phyloP scores from a whole-genome alignment of 371 early-diverging fungal genomes.

The Mucor indicus region DNA sequence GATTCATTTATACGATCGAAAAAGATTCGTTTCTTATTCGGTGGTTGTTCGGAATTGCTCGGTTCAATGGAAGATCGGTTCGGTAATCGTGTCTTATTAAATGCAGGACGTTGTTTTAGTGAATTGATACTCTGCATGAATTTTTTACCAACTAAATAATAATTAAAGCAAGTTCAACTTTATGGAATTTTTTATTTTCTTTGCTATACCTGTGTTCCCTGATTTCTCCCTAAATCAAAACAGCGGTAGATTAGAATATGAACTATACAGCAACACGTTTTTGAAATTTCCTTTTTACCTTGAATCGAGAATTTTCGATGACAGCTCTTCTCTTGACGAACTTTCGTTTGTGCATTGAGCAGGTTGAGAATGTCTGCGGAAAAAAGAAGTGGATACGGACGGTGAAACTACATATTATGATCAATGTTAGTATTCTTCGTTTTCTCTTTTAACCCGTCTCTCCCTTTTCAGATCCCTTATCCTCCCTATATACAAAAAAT shows the following conservation, averaged over 20 bases:
- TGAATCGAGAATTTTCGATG: no score
- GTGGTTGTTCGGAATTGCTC: constrained; percentile 9
- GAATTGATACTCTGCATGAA: constrained; percentile 12
- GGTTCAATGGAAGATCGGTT: constrained; percentile 8
- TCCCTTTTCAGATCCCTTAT: no score
- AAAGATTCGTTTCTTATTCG: constrained; percentile 12
- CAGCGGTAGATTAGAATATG: no score
- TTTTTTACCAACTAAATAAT: constrained; percentile 7
- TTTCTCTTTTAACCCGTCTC: no score
- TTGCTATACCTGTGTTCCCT: background rate
- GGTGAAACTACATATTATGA: no score
- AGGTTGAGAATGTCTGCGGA: no score
- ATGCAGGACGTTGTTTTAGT: constrained; percentile 14
- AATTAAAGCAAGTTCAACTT: background rate
- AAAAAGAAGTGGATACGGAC: no score
- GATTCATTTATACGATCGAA: background rate
- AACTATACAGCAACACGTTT: no score
- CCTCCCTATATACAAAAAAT: no score
- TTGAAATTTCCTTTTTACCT: background rate
- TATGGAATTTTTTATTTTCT: background rate
- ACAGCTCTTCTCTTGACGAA: no score
- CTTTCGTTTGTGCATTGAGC: no score
- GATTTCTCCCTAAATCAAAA: constrained; percentile 1
- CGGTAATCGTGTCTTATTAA: constrained; percentile 10
- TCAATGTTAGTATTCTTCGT: no score